Base-by-base conservation (phyloP, 805 yeast species). In the Zygoascus biomembranicola region DNA sequence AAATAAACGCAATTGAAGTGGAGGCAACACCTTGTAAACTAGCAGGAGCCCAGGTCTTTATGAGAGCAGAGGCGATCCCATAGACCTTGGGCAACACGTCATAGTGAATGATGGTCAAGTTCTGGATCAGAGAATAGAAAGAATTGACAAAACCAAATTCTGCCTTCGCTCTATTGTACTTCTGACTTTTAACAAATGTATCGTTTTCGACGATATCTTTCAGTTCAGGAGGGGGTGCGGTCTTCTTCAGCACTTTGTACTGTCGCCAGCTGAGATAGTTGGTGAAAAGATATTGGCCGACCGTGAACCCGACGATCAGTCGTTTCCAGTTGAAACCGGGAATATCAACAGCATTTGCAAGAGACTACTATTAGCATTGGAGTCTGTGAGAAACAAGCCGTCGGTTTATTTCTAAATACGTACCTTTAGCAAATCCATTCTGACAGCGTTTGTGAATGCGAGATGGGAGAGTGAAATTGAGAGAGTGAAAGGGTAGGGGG, bases 271-370 rank as follows among this genome's bases (percentile, higher is more conserved):
- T 78, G 51, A 94, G 73, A 65, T 84, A 84, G 3, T 85, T 76
- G 61, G 88, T 94, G 66, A 90, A 90, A 2, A 76, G 69, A 63
- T 78, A 89, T 65, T 89, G 86, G 32, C 86, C 87, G 14, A 84
- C 73, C 3, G 95, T 77, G 63, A 89, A 81, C 1, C 90, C 87
- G 46, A 86, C 67, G 47, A 92, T 79, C 45, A 90, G 73, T 11
- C 76, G 63, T 65, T 88, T 89, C 97, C 97, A 94, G 57, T 89
- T 78, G 62, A 88, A 78, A 14, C 76, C 75, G 2, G 94, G 84
- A 49, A 70, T 73, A 65, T 89, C 96, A 55, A 85, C 71, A 35
- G 78, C 68, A 2, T 75, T 63, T 55, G 82, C 78, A 11, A 81
- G 66, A 41, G 44, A 47, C 59, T 58, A 42, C 14, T 8, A 23